Evolutionary conservation across 192 early-diverging fungal genomes (phyloP), one percentile per base, ranked within the genome.

Genomic region (Coemansia sp.): DNA sequence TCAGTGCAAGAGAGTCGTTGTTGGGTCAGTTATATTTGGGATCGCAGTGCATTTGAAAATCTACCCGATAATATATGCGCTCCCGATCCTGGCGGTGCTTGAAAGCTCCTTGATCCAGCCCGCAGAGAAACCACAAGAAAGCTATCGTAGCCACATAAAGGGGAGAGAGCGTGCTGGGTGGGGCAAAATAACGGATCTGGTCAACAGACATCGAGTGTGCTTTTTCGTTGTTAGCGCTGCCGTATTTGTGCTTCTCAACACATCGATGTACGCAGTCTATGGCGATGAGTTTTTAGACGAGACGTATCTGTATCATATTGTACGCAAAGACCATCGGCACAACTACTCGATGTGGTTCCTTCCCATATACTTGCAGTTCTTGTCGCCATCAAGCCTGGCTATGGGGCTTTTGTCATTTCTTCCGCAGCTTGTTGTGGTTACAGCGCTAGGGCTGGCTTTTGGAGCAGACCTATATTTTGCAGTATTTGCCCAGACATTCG

Each of bases 271-370:
- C 56, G 65, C 70, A 47, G 50, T 85, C 77, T 92, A 97, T 61
- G 93, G 92, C 20, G 47, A 82, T 50, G 89, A 92, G 58, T 97
- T 98, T 70, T 50, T 99, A 30, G 74, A 94, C 30, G 88, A 97
- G 59, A 94, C 95, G 0, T 97, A 94, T 65, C 58, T 97, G 31
- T 99, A 98, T 64, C 97, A 99, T 73, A 67, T 97, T 42, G 91
- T 87, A 0, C 90, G 97, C 64, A 93, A 93, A 73, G 97, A 99
- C 75, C 97, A 97, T 62, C 89, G 97, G 4, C 97, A 99, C 82
- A 99, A 99, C 80, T 99, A 97, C 71, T 97, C 96, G 1, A 68
- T 91, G 44, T 99, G 95, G 86, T 99, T 96, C 60, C 93, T 97
- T 62, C 88, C 93, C 38, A 92, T 99, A 31, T 99, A 98, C 57